Evolutionary conservation across 1,284 basidiomycete species (phyloP), one percentile per base, ranked within the genome.

Genomic region (Melampsora larici-populina): DNA sequence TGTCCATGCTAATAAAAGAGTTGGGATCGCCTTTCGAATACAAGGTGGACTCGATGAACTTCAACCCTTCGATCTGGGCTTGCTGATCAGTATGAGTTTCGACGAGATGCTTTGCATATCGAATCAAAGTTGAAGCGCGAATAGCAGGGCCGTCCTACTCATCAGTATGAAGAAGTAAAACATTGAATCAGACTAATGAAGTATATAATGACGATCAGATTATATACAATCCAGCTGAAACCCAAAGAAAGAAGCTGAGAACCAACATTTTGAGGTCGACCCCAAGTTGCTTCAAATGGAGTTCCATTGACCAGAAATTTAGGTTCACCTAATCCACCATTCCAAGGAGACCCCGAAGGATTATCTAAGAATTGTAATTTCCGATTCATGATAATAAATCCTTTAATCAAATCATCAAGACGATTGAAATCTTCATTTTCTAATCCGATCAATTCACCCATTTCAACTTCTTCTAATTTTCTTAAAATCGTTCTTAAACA

Each of bases 301-400:
- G 80, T 81, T 18, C 85, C 84, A 78, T 86, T 81, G 7, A 84
- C 83, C 33, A 86, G 68, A 79, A 86, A 88, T 81, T 88, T 88
- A 49, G 87, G 87, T 80, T 88, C 87, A n/a, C 86, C 86, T 26
- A 87, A 78, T 0, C 87, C 86, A 11, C 86, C 87, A n/a, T 80
- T 80, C 33, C 78, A 70, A 69, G 86, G 83, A 13, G 84, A 83
- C 11, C 87, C 87, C 1, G 85, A 85, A 0, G 83, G 85, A 31
- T 85, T 87, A 15, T 80, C 40, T 24, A 81, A 73, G 33, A 81
- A 80, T 81, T 87, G 87, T 51, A 87, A 80, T 11, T 79, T 78
- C 1, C 79, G 80, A 72, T 85, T 85, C n/a, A 82, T 80, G 0
- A 72, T 31, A 29, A 84, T 80, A 72, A 84, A 85, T 15, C 80